Base-by-base conservation (phyloP, 2,329 filamentous ascomycete species). In the Penicillium griseofulvum region DNA sequence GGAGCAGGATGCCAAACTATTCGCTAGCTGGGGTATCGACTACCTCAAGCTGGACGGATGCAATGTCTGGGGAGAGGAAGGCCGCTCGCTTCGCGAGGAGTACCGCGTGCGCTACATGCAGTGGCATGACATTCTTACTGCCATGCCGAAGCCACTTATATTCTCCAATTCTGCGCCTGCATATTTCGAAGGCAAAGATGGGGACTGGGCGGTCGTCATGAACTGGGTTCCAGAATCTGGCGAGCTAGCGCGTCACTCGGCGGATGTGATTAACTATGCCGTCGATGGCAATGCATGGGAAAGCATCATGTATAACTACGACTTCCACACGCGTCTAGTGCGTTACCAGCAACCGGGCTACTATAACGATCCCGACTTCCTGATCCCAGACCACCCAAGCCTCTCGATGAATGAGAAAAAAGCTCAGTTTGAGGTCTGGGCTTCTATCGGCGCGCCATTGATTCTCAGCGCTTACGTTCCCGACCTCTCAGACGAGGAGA, bases 381-480 rank as follows among this genome's bases (percentile, higher is more conserved):
- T 66, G 53, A 78, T 81, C 59, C 70, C 81, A 3, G 80, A 81
- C 45, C 80, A 81, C 58, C 74, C 71, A 0, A 71, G 74, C 17
- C 66, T 82, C 28, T 77, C 72, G 0, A 37, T 68, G 9, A 71
- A 71, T 2, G 78, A 82, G 65, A 74, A 75, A 49, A 69, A 76
- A 22, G 76, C 75, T 1, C 80, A 82, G 48, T 82, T 82, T 49
- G 75, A 75, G 1, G 65, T 82, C n/a, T 82, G 80, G 80, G 76
- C 77, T 0, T 78, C 77, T 1, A 72, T 81, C 52, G 79, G 77
- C 49, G 75, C 74, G 11, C 79, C 79, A 1, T 57, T 83, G 14
- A 73, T 82, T 41, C 78, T 82, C 47, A 78, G 80, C 51, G 74
- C 76, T 1, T 72, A 75, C 55, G 71, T 79, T 8, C 71, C 75